A percentile compares a stretch with the other conserved stretches of the same genome.
These are phyloP conservation scores for Phytophthora sojae DNA, from an alignment of 352 stramenopile genomes.

Conservation along the genomic window DNA sequence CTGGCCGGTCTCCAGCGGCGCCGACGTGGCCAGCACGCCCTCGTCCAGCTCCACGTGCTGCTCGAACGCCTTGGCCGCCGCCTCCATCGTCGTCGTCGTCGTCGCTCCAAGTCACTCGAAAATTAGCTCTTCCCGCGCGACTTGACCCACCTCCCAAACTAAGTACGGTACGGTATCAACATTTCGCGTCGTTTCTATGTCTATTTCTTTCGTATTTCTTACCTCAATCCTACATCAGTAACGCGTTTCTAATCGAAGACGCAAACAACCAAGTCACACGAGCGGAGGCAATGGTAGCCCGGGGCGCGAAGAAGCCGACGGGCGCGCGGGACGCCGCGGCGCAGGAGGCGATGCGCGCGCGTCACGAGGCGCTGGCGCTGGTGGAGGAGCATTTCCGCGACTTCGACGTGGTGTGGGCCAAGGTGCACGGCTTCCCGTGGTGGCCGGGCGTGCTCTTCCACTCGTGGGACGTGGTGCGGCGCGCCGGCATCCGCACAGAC, in stretches of 20 bases:
- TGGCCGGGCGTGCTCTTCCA: slow-evolving; percentile 84
- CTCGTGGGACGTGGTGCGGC: slow-evolving; percentile 60
- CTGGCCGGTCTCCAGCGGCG: slow-evolving; percentile 51
- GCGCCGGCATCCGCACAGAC: slow-evolving; percentile 49
- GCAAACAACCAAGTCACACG: slow-evolving; percentile 9
- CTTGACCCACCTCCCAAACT: neutral
- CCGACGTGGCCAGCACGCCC: slow-evolving; percentile 67
- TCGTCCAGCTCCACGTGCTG: slow-evolving; percentile 74
- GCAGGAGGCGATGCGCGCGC: slow-evolving; percentile 31
- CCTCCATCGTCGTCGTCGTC: slow-evolving; percentile 29
- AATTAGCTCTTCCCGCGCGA: slow-evolving; percentile 12
- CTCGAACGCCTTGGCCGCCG: slow-evolving; percentile 54
- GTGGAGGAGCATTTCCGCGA: slow-evolving; percentile 71
- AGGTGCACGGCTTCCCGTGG: slow-evolving; percentile 74
- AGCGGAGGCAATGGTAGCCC: slow-evolving; percentile 40
- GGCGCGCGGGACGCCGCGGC: slow-evolving; percentile 29
- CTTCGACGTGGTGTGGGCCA: slow-evolving; percentile 84
- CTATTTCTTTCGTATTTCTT: neutral
- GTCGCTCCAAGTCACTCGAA: neutral
- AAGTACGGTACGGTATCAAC: slow-evolving; percentile 5
- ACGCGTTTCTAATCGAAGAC: neutral
- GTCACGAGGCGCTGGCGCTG: slow-evolving; percentile 38
- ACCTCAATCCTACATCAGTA: no score
- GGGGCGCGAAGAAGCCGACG: slow-evolving; percentile 28
- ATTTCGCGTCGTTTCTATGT: neutral